Conservation (phyloP, 805 yeast species). For the Tetrapisispora taiwanensis region DNA sequence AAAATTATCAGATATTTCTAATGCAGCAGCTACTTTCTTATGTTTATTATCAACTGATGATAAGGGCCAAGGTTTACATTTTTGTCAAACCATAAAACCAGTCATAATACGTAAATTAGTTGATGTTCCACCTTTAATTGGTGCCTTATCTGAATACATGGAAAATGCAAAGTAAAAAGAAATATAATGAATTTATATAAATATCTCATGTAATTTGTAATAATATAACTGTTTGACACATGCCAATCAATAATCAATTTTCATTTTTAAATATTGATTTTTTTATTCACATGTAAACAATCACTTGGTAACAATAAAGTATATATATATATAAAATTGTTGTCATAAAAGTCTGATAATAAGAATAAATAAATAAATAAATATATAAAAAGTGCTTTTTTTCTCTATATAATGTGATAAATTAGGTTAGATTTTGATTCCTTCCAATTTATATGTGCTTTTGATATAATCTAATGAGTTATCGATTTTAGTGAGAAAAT, state of each 20-base stretch:
- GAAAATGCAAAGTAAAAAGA: constrained; percentile 16
- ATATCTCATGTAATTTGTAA: neutral
- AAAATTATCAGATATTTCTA: constrained; percentile 25
- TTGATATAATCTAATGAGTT: constrained; percentile 1
- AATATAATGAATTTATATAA: neutral
- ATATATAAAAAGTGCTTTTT: neutral
- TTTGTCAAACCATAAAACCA: constrained; percentile 25
- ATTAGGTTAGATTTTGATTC: neutral
- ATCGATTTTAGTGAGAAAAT: neutral
- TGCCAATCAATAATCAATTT: too few species aligned
- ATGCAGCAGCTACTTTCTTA: constrained; percentile 24
- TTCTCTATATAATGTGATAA: neutral
- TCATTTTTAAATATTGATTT: too few species aligned
- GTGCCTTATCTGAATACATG: constrained; percentile 25
- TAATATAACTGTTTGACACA: neutral
- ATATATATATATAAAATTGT: too few species aligned
- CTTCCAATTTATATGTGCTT: neutral
- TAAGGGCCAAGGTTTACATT: constrained; percentile 19
- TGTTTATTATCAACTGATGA: constrained; percentile 27
- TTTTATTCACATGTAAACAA: too few species aligned
- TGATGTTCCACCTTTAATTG: constrained; percentile 25
- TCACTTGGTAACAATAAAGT: too few species aligned
- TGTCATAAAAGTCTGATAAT: neutral
- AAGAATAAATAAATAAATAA: constrained; percentile 1
- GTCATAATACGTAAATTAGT: constrained; percentile 23